Base-by-base conservation (phyloP, 2,329 filamentous ascomycete species). In the Talaromyces sp. region DNA sequence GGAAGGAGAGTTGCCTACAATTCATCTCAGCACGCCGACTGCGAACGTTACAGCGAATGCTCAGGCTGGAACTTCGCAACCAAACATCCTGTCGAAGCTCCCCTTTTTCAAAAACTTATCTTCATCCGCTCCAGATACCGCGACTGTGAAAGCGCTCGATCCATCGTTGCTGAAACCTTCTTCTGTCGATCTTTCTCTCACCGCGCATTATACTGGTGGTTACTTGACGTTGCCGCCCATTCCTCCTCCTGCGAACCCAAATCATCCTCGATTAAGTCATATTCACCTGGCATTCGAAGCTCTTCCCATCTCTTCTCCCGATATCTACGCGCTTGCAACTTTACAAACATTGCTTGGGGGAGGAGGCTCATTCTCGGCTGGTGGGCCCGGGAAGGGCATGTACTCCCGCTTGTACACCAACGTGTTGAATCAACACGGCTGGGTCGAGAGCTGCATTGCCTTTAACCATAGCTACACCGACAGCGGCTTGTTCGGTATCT, bases 391-490 rank as follows among this genome's bases (percentile, higher is more conserved):
- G 62, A 99, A 99, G 83, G 95, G 95, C 77, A 99, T 99, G 95
- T 98, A 98, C 84, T 96, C 92, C 43, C 90, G 95, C 13, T 87
- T 99, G 9, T 99, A 97, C 84, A 98, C 93, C 68, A 97, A 97
- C 76, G 94, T 98, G 0, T 86, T 99, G 61, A 99, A 99, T 82
- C 93, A 98, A 80, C 89, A 97, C 80, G 92, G 91, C 71, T 99
- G 94, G 94, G 92, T 99, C 31, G 95, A 99, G 81, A 93, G 89
- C 67, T 98, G 95, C 80, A 85, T 96, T 61, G 90, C 94, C 35
- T 98, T 98, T 83, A 98, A 98, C 84, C 93, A 98, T 83, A 92
- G 91, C 56, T 99, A 99, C 84, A 95, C 92, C 0, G 95, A 99
- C 78, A 93, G 90, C 7, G 95, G 95, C 3, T 86, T 99, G 49